Base-by-base conservation (phyloP, 78 protist species). In the Dictyostelium brefeldianum region DNA sequence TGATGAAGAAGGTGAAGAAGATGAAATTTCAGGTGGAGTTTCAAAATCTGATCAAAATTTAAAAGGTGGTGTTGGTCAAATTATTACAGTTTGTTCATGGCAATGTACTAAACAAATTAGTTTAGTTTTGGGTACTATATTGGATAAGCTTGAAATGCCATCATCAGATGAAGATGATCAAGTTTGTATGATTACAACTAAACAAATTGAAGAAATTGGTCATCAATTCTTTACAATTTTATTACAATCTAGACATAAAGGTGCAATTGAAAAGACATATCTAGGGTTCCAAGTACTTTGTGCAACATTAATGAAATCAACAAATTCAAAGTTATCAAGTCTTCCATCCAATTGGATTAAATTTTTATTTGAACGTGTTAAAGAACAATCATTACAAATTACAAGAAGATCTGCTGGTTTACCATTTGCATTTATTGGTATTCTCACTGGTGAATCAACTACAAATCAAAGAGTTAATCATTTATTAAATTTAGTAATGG, bases 81-180 rank as follows among this genome's bases (percentile, higher is more conserved):
- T 91, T 18, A 91, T 91, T 25, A 91, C 95, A 12, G 95, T 91
- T 25, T 82, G 92, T 53, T 75, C 92, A 20, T 91, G 95, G 95
- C 83, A 54, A 50, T 81, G 84, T 43, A 70, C 85, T 47, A 91
- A 91, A 56, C 89, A 91, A 64, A 74, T 91, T 27, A 83, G 92
- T 57, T 69, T 91, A 27, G 14, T 83, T 27, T 48, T 91, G 12
- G 95, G 95, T 69, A 57, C 95, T 15, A 80, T 91, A 20, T 53
- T 91, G 47, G 80, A 81, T 41, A 43, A 71, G 8, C 78, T 91
- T 50, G 67, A 75, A 77, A 53, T 91, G 54, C 90, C 90, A 22
- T 9, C 47, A 22, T 46, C 27, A 25, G 75, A 59, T 43, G 75
- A 31, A 15, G 54, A 83, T 25, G 75, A 67, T 67, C 22, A 31